Conservation (phyloP, 202 grass and related monocot species). For the Setaria italica region DNA sequence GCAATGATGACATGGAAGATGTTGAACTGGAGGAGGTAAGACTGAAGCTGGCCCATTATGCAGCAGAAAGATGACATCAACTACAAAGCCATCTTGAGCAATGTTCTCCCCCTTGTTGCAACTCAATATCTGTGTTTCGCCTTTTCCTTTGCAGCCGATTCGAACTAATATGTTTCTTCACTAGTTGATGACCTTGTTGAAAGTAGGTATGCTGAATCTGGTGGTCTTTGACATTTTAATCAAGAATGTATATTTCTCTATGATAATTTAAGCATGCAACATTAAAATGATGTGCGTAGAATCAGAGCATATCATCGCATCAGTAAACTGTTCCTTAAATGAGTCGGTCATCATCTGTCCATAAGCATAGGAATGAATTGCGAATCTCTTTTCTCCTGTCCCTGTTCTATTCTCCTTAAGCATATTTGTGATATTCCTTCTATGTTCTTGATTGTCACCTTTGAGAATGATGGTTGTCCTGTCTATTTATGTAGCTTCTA, state of each 20-base stretch:
- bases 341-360: neutral
- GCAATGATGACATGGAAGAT: constrained; percentile 64
- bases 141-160: constrained; percentile 7
- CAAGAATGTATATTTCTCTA: constrained; percentile 5
- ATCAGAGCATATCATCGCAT: constrained; percentile 4
- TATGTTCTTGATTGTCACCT: neutral
- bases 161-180: constrained; percentile 28
- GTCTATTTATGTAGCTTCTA: constrained; percentile 18
- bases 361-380: neutral
- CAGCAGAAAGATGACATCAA: constrained; percentile 29
- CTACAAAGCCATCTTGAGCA: constrained; percentile 15
- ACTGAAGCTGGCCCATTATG: constrained; percentile 50
- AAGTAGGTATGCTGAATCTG: constrained; percentile 35
- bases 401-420: neutral
- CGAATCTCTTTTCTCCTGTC: neutral
- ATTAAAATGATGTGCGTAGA: constrained; percentile 3
- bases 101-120: constrained; percentile 19
- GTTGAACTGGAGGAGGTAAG: constrained; percentile 73
- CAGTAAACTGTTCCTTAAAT: constrained; percentile 15
- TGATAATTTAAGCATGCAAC: constrained; percentile 2
- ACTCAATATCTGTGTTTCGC: constrained; percentile 1
- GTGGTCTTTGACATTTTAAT: neutral
- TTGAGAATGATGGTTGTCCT: neutral
- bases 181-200: constrained; percentile 37
- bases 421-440: neutral